phyloP scores from a whole-genome alignment of 2,329 filamentous ascomycete genomes.

The Sporothrix dimorphospora region DNA sequence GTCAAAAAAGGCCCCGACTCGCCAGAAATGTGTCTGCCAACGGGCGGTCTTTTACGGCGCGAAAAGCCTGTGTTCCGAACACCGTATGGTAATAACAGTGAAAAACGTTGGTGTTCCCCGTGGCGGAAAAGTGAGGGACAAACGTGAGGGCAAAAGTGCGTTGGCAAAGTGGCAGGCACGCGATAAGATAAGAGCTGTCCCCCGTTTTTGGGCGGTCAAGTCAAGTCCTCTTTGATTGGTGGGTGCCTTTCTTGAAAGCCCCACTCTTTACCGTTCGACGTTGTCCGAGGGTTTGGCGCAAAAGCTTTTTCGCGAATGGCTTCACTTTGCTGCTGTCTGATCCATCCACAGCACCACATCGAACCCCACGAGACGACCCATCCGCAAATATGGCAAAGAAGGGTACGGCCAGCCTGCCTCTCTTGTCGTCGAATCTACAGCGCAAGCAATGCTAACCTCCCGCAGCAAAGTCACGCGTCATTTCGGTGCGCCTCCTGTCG shows the following conservation, averaged over 20 bases:
- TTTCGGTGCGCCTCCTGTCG: slow-evolving; percentile 90
- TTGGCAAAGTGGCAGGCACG: not conserved
- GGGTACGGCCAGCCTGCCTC: slow-evolving; percentile 32
- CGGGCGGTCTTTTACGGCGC: not conserved
- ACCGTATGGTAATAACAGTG: no score
- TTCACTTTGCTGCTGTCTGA: slow-evolving; percentile 22
- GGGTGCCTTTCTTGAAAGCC: not conserved
- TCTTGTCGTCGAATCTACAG: not conserved
- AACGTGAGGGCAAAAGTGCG: not conserved
- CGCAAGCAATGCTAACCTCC: not conserved
- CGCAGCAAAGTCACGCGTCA: slow-evolving; percentile 84
- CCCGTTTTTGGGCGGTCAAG: not conserved
- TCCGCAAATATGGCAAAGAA: slow-evolving; percentile 44
- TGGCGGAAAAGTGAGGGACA: not conserved
- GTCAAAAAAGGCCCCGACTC: not conserved
- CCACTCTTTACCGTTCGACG: slow-evolving; percentile 16
- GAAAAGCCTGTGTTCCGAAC: not conserved
- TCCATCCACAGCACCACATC: slow-evolving; percentile 2
- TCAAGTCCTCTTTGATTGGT: slow-evolving; percentile 10
- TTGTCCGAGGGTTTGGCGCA: slow-evolving; percentile 16
- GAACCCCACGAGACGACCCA: slow-evolving; percentile 13
- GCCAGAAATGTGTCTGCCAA: not conserved
- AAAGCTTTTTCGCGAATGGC: slow-evolving; percentile 30
- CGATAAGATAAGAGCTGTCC: slow-evolving; percentile 29
- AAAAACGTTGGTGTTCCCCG: no score